Percentiles rank a stretch among this genome's conserved stretches.
phyloP scores from a whole-genome alignment of 768 basidiomycete species.

The Boletus barrowsii region DNA sequence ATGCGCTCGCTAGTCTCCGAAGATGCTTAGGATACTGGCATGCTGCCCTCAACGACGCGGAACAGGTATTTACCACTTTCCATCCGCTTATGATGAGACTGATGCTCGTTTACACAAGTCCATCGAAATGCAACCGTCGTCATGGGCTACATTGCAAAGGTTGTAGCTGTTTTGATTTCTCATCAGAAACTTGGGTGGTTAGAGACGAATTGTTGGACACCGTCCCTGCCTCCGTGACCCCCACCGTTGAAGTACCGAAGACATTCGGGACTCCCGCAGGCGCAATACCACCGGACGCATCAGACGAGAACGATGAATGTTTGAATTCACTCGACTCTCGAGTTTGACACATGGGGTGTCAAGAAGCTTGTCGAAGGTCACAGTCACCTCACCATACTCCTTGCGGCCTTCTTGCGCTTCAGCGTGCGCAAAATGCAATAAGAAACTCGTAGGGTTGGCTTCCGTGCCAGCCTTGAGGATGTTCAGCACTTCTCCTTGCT shows the following conservation, averaged over 20 bases:
- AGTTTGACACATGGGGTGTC: slow-evolving; percentile 60
- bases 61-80: neutral
- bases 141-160: no score
- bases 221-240: slow-evolving; percentile 30
- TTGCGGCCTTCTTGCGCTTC: slow-evolving; percentile 68
- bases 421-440: slow-evolving; percentile 86
- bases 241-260: slow-evolving; percentile 5
- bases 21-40: neutral
- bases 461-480: slow-evolving; percentile 82
- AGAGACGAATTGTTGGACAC: slow-evolving; percentile 46
- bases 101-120: no score
- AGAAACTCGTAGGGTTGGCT: slow-evolving; percentile 84
- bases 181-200: slow-evolving; percentile 49
- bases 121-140: no score
- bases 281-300: slow-evolving; percentile 27
- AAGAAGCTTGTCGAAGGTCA: slow-evolving; percentile 71
- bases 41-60: neutral
- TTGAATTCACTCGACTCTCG: slow-evolving; percentile 43
- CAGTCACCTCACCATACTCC: slow-evolving; percentile 66
- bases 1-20: slow-evolving; percentile 3
- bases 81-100: no score
- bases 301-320: slow-evolving; percentile 39
- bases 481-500: slow-evolving; percentile 76
- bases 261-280: slow-evolving; percentile 23
- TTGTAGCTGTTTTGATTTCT: slow-evolving; percentile 53